Evolutionary conservation across 2,329 filamentous ascomycete species (phyloP), one percentile per base, ranked within the genome.

Genomic region (Cercospora nicotianae): DNA sequence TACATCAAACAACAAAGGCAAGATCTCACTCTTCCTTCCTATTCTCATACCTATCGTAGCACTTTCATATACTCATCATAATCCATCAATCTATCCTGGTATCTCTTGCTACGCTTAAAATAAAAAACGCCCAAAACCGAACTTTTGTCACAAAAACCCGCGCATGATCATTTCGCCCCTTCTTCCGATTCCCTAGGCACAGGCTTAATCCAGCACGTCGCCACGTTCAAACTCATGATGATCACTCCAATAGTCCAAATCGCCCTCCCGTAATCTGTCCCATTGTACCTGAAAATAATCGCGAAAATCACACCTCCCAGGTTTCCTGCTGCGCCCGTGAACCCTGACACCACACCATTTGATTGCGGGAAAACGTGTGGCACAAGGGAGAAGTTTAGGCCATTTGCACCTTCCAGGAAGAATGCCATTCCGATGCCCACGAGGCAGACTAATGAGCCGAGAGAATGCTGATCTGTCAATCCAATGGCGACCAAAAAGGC

Each of bases 211-310:
- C 89, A 91, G 30, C 80, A 80, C 60, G 94, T 85, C 5, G 83
- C 81, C 59, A 94, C 45, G 75, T 93, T 92, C 28, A 94, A 80
- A 0, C 74, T 89, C 68, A 96, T 87, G 71, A 87, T 87, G 20
- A 96, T 89, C 45, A 89, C 82, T 3, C 93, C 93, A 75, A 94
- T 93, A 67, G 96, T 90, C 91, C 91, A 95, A 70, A 96, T 87
- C 0, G 87, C 87, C 77, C 84, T 53, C 20, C 61, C 63, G 18
- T 57, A 57, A 33, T 65, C 33, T 23, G 67, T 65, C 12, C 45
- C 53, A 31, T 67, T 67, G 60, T 94, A 95, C 60, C 92, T 84
- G 83, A 94, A 96, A 76, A 93, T 87, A 76, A 96, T 87, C 20
- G 92, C 90, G 75, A 95, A 96, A 60, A 96, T 79, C 62, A 97